A percentile compares a stretch with the other conserved stretches of the same genome.
These are phyloP conservation scores for Penicillium sp. DNA, from an alignment of 2,329 filamentous ascomycete species.

Conservation along the genomic window DNA sequence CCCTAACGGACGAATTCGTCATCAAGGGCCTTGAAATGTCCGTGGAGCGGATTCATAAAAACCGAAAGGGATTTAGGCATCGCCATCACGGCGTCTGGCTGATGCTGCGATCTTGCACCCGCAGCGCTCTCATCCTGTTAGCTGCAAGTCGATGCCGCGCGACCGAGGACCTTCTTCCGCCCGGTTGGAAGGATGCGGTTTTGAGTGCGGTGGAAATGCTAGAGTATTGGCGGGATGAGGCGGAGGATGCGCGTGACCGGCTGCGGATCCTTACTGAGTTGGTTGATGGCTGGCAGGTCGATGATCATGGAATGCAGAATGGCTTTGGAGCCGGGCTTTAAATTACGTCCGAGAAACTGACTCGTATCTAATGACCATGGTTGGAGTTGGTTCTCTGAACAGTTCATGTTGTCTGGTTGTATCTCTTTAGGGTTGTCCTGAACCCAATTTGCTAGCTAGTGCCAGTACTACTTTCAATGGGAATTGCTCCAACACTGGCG, in stretches of 20 bases:
- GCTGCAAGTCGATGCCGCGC: conserved; percentile 15
- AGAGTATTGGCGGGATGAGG: conserved; percentile 15
- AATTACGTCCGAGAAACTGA: background rate
- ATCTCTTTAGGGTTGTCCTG: background rate
- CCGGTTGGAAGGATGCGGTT: conserved; percentile 11
- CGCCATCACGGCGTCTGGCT: conserved; percentile 43
- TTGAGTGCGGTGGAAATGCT: conserved; percentile 12
- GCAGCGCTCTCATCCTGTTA: conserved; percentile 37
- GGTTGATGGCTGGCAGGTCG: background rate
- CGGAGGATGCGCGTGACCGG: conserved; percentile 1
- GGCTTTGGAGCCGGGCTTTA: background rate
- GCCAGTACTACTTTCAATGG: background rate
- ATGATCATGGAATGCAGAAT: background rate
- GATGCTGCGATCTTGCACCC: conserved; percentile 39
- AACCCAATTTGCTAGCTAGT: background rate
- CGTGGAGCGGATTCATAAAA: conserved; percentile 41
- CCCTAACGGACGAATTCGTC: conserved; percentile 17
- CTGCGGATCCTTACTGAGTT: background rate
- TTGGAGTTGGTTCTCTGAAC: no score
- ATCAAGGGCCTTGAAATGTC: conserved; percentile 37
- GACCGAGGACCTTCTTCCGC: background rate
- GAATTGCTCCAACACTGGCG: background rate
- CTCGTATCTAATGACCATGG: background rate
- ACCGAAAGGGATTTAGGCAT: conserved; percentile 37
- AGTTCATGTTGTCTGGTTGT: background rate